Conservation (phyloP, 2,329 filamentous ascomycete genomes). For the Botrytis paeoniae region DNA sequence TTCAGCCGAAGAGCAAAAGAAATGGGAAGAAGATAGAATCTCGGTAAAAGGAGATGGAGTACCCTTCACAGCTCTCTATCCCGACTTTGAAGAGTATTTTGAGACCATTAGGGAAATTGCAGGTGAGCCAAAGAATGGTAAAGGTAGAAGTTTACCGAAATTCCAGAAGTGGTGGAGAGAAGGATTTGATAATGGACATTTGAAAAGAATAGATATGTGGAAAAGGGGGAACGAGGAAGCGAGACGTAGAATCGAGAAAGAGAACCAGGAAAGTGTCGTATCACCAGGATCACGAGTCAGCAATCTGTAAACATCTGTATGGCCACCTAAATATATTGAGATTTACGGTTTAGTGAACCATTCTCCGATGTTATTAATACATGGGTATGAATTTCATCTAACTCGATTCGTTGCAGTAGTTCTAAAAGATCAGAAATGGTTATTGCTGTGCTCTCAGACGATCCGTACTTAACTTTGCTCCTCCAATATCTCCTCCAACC, state of each 20-base stretch:
- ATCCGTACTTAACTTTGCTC: neutral
- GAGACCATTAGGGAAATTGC: slow-evolving; percentile 52
- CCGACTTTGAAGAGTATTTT: slow-evolving; percentile 64
- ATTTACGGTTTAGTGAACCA: neutral
- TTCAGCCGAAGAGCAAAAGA: slow-evolving; percentile 45
- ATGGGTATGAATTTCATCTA: too few species aligned
- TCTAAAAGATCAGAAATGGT: neutral
- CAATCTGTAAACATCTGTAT: neutral
- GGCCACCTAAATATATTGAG: neutral
- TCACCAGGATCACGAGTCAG: neutral
- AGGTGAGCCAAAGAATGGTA: slow-evolving; percentile 44
- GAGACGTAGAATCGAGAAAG: slow-evolving; percentile 25
- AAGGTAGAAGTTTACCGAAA: slow-evolving; percentile 46
- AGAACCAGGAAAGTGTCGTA: neutral
- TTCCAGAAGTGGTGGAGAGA: slow-evolving; percentile 49
- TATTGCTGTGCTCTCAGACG: neutral
- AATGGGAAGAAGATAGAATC: slow-evolving; percentile 58
- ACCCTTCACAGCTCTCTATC: slow-evolving; percentile 55
- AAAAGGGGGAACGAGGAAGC: slow-evolving; percentile 47
- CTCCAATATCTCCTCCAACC: neutral
- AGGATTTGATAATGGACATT: slow-evolving; percentile 52
- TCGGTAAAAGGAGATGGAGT: slow-evolving; percentile 53
- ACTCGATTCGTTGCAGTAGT: neutral
- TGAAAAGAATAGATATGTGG: slow-evolving; percentile 58
- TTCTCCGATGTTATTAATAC: neutral